Conservation (phyloP, 129 eudicot genomes). For the Tagetes patula region DNA sequence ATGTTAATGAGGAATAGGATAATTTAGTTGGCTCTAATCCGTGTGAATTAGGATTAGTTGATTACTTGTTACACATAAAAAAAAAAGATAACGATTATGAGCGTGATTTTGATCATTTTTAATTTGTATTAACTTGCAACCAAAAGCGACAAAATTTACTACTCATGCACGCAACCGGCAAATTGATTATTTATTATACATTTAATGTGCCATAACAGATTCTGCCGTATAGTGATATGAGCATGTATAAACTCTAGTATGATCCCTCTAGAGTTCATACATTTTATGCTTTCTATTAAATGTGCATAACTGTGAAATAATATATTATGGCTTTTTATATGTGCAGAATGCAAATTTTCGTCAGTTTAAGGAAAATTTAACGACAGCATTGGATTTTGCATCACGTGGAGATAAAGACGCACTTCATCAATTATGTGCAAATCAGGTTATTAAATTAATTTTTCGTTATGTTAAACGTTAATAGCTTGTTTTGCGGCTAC, state of each 20-base stretch:
- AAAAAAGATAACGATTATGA: not conserved
- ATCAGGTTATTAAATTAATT: conserved; percentile 51
- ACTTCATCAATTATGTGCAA: conserved; percentile 55
- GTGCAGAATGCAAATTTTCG: conserved; percentile 61
- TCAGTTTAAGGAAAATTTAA: conserved; percentile 53
- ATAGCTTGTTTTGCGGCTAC: not conserved
- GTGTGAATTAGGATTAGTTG: conserved; percentile 10
- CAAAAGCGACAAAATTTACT: conserved; percentile 1
- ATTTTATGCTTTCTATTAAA: not conserved
- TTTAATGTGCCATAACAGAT: conserved; percentile 1
- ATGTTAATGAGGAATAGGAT: conserved; percentile 13
- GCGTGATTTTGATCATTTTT: conserved; percentile 8
- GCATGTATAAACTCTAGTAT: not conserved
- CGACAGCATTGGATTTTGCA: conserved; percentile 48
- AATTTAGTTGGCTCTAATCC: not conserved
- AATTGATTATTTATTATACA: conserved; percentile 2
- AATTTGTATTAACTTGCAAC: conserved; percentile 5
- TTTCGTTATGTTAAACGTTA: not conserved
- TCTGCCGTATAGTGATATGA: conserved; percentile 1
- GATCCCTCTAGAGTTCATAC: not conserved
- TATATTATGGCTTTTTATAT: conserved; percentile 16
- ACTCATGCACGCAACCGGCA: not conserved
- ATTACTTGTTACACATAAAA: not conserved
- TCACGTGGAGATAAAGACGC: conserved; percentile 49
- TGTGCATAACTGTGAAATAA: not conserved